Evolutionary conservation across 2,329 filamentous ascomycete species (phyloP), one percentile per base, ranked within the genome.

Genomic region (Ceratocystis colombiana): DNA sequence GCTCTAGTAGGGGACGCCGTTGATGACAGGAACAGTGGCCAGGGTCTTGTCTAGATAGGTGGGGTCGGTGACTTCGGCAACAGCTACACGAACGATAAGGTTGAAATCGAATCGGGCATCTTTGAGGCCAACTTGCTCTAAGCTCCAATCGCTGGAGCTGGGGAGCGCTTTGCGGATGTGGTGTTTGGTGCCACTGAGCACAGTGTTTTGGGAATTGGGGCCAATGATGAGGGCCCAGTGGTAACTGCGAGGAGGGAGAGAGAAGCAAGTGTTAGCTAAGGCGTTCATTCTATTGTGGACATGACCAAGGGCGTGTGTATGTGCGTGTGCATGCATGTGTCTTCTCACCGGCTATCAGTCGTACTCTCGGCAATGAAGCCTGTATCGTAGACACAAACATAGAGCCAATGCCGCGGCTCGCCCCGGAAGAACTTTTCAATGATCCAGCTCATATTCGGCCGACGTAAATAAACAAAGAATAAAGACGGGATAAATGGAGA

Each of bases 221-320:
- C 45, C 50, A 22, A 68, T 64, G 8, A 64, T 66, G 17, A 66
- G 62, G 12, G 61, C 66, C 66, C 44, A 65, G 64, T 68, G 64
- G 30, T 65, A 63, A 15, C 50, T 63, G 37, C 8, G 15, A 28
- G 50, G 20, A 46, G 17, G 5, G 30, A 2, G 28, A 41, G 37
- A 53, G 25, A 28, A 37, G 37, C 20, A 41, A 10, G 10, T 44
- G 28, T 25, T 62, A 53, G 48, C 48, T n/a, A 53, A 6, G 48
- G n/a, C 48, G n/a, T 20, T 53, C 22, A 25, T 41, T 37, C 25
- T 22, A 10, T 22, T 12, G 37, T 41, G 37, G 8, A 41, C 37
- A 41, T 12, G 37, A 1, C 45, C 15, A 48, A 20, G 45, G 45
- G 15, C 45, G 45, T 10, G 46, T 10, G 48, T 15, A 20, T 53